phyloP scores from a whole-genome alignment of 345 rosid species.

The Sisymbrium irio region DNA sequence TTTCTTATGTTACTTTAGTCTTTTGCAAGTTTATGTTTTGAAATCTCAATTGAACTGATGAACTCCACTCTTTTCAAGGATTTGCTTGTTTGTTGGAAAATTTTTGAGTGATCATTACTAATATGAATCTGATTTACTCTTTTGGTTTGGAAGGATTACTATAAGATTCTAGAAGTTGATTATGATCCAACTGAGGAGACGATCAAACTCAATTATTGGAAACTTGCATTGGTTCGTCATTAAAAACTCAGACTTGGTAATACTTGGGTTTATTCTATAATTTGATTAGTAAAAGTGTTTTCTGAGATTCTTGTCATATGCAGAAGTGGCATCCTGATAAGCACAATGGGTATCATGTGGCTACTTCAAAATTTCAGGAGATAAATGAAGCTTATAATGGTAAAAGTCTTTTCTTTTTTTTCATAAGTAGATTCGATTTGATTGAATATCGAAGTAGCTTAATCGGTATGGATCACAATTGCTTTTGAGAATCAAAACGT shows the following conservation, averaged over 20 bases:
- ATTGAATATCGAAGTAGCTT: background rate
- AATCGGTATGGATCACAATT: no score
- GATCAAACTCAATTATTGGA: constrained; percentile 66
- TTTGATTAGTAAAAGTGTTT: background rate
- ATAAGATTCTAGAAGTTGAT: constrained; percentile 72
- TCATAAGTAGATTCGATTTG: no score
- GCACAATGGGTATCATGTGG: constrained; percentile 63
- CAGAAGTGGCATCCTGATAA: constrained; percentile 92
- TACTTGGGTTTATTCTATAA: background rate
- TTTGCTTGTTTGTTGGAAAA: background rate
- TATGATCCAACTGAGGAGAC: constrained; percentile 83
- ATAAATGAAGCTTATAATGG: constrained; percentile 77
- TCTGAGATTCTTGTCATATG: constrained; percentile 13
- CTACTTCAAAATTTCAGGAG: constrained; percentile 70
- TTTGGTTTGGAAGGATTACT: constrained; percentile 54
- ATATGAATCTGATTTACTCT: background rate
- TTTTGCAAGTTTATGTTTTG: background rate
- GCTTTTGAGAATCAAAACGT: no score
- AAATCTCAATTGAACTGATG: background rate
- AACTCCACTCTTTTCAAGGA: background rate
- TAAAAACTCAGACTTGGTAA: background rate
- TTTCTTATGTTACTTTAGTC: no score
- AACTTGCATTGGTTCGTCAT: constrained; percentile 69
- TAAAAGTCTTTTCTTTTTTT: no score
- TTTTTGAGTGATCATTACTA: background rate